phyloP scores from a whole-genome alignment of 495 filamentous ascomycete species.

The Geopyxis carbonaria region DNA sequence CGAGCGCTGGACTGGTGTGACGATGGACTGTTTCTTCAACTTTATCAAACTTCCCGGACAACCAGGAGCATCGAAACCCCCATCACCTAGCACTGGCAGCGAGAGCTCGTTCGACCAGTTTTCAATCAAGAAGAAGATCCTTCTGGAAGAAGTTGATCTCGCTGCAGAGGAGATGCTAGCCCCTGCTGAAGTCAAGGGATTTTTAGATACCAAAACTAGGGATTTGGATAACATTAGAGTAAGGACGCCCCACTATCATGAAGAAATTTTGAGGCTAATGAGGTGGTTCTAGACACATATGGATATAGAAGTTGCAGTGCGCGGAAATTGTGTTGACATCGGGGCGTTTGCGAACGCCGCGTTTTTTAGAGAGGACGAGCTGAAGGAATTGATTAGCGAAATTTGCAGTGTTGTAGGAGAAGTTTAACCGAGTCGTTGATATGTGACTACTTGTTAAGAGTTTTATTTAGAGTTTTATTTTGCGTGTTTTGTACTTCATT shows the following conservation, averaged over 20 bases:
- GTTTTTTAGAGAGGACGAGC: conserved; percentile 18
- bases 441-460: no score
- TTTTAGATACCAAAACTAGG: no score
- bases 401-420: conserved; percentile 9
- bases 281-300: conserved; percentile 25
- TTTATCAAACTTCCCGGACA: conserved; percentile 22
- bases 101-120: not conserved
- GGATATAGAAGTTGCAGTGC: conserved; percentile 27
- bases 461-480: no score
- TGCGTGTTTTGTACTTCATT: no score
- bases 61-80: not conserved
- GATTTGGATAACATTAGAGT: conserved; percentile 15
- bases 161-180: conserved; percentile 1
- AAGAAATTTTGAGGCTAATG: not conserved
- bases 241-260: not conserved
- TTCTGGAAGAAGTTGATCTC: not conserved
- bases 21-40: conserved; percentile 30
- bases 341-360: conserved; percentile 25
- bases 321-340: conserved; percentile 24
- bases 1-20: conserved; percentile 32
- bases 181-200: conserved; percentile 4
- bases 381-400: conserved; percentile 13
- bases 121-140: not conserved
- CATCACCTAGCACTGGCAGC: conserved; percentile 5
- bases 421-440: conserved; percentile 1